phyloP scores from a whole-genome alignment of 2,329 filamentous ascomycete genomes.

The Hypoxylon sp. region DNA sequence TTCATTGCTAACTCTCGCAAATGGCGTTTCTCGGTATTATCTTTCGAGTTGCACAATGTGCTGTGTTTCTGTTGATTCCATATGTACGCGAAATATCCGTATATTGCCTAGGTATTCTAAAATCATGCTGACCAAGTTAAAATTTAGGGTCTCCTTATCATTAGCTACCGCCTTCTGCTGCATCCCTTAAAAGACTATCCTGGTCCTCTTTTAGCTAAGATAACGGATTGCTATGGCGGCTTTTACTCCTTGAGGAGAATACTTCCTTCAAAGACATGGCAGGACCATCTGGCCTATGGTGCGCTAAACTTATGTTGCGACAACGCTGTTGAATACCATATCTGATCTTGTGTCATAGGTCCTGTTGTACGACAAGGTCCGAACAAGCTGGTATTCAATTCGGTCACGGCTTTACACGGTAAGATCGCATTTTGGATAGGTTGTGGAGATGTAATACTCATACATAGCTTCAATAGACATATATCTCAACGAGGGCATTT shows the following conservation, averaged over 20 bases:
- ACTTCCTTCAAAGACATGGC: slow-evolving; percentile 7
- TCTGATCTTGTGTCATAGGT: slow-evolving; percentile 6
- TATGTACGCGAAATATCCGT: no score
- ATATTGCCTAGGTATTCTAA: no score
- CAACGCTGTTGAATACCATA: not conserved
- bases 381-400: slow-evolving; percentile 43
- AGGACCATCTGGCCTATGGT: slow-evolving; percentile 19
- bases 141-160: not conserved
- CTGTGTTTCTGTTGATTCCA: not conserved
- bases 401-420: slow-evolving; percentile 22
- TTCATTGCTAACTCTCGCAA: not conserved
- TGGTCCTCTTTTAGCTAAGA: slow-evolving; percentile 13
- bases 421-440: not conserved
- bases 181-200: slow-evolving; percentile 7
- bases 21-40: not conserved
- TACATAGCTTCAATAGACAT: not conserved
- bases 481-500: not conserved
- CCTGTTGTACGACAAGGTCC: slow-evolving; percentile 37
- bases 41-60: not conserved
- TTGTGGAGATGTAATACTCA: not conserved
- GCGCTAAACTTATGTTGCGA: not conserved
- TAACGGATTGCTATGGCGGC: slow-evolving; percentile 10
- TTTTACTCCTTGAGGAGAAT: slow-evolving; percentile 1
- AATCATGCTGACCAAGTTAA: no score
- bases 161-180: not conserved